Base-by-base conservation (phyloP, 2,329 filamentous ascomycete species). In the Mycosphaerella sp. region DNA sequence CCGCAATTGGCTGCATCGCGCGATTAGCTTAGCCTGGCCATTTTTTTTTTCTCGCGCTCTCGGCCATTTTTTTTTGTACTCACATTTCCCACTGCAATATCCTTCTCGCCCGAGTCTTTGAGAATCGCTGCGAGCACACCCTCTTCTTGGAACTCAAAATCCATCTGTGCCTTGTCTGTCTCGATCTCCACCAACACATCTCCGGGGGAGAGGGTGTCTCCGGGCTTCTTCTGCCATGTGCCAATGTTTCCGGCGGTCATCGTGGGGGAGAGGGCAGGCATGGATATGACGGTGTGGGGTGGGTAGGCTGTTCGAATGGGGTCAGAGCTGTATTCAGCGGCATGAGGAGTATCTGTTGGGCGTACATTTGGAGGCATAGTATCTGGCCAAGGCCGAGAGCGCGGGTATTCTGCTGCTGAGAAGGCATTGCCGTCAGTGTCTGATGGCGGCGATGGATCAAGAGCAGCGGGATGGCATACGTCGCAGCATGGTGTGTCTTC, bases 141-240 rank as follows among this genome's bases (percentile, higher is more conserved):
- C 72, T 97, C 93, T 69, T 98, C 93, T 76, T 98, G 93, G 76
- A 95, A 97, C 76, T 98, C 93, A 73, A 98, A 97, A 79, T 98
- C 93, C 93, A 98, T 98, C 79, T 97, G 93, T 62, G 93, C 93
- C 82, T 98, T 98, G 77, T 98, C 93, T 67, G 93, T 98, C 82
- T 98, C 93, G 68, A 97, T 95, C 64, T 69, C 67, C 43, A 69
- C 64, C 65, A 98, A 78, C 45, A 98, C 93, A 72, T 98, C 93
- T 72, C 93, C 93, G 49, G 95, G 91, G 55, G 82, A 78, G 72
- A 98, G 85, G 59, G 78, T 70, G 74, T 98, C 93, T 70, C 93
- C 93, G 63, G 84, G 80, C 79, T 96, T 95, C 83, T 97, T 98
- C 79, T 97, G 89, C 93, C 93, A 98, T 61, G 84, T 78, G 67